These are phyloP conservation scores for Aaosphaeria pasadenensis DNA, from an alignment of 2,329 filamentous ascomycete species.

Conservation along the genomic window DNA sequence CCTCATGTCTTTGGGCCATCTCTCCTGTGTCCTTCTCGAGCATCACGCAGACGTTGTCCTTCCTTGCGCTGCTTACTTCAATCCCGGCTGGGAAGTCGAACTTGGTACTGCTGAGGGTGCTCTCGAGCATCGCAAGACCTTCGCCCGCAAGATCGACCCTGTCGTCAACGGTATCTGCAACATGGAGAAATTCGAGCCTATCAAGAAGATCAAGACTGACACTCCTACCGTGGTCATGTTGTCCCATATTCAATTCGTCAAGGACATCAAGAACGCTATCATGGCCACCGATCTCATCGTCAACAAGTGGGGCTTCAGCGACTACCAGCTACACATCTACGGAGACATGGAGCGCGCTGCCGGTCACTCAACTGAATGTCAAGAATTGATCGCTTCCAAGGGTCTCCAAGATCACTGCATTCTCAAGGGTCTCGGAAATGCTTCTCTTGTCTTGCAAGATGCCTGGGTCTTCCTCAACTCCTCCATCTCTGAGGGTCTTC, in stretches of 20 bases:
- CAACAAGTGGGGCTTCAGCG: slow-evolving; percentile 58
- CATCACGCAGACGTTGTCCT: slow-evolving; percentile 50
- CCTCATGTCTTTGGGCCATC: slow-evolving; percentile 18
- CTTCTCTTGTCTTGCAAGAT: slow-evolving; percentile 34
- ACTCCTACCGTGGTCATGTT: slow-evolving; percentile 60
- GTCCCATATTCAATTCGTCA: slow-evolving; percentile 53
- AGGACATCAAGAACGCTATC: slow-evolving; percentile 60
- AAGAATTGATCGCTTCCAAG: slow-evolving; percentile 51
- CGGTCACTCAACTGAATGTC: slow-evolving; percentile 54
- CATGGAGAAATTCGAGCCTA: slow-evolving; percentile 57
- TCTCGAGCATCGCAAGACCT: slow-evolving; percentile 52
- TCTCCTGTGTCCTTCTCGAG: slow-evolving; percentile 21
- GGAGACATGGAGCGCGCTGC: slow-evolving; percentile 59
- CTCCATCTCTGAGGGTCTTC: slow-evolving; percentile 51
- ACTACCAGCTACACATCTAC: slow-evolving; percentile 59
- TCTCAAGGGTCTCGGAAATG: slow-evolving; percentile 53
- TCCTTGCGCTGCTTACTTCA: slow-evolving; percentile 50
- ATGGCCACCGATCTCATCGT: slow-evolving; percentile 60
- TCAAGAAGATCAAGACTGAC: slow-evolving; percentile 53
- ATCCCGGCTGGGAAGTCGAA: slow-evolving; percentile 59
- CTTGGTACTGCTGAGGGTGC: slow-evolving; percentile 54
- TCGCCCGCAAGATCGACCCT: slow-evolving; percentile 56
- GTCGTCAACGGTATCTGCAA: slow-evolving; percentile 61
- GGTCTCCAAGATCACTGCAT: slow-evolving; percentile 45
- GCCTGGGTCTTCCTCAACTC: slow-evolving; percentile 45